Conservation (phyloP, 768 basidiomycete genomes). For the Hygrocybe punicea region DNA sequence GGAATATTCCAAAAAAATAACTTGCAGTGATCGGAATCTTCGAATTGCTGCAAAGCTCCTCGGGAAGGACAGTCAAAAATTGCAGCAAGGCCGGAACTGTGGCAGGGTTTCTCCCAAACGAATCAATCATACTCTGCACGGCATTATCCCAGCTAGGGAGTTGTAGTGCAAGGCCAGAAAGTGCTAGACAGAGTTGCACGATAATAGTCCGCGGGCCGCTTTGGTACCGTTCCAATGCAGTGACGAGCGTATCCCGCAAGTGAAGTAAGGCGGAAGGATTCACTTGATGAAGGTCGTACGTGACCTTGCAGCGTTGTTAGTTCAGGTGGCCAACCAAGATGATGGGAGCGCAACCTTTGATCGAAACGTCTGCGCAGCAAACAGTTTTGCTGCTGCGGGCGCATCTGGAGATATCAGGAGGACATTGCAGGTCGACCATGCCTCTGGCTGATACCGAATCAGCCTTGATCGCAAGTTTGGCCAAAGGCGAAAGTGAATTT, state of each 20-base stretch:
- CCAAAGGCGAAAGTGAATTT: constrained; percentile 77
- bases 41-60: constrained; percentile 80
- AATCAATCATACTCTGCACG: constrained; percentile 75
- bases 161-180: constrained; percentile 89
- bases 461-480: constrained; percentile 51
- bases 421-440: constrained; percentile 93
- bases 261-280: constrained; percentile 64
- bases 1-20: constrained; percentile 13
- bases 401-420: constrained; percentile 79
- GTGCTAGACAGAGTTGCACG: constrained; percentile 84
- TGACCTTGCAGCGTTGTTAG: constrained; percentile 61
- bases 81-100: constrained; percentile 83
- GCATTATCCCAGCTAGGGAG: constrained; percentile 81
- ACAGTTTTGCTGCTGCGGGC: constrained; percentile 77
- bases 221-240: constrained; percentile 69
- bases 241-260: constrained; percentile 83
- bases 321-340: neutral
- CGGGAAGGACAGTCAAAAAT: constrained; percentile 87
- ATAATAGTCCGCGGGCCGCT: constrained; percentile 79
- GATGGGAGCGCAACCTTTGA: constrained; percentile 65
- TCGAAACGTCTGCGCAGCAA: constrained; percentile 95
- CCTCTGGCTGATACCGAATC: constrained; percentile 81
- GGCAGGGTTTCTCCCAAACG: constrained; percentile 78
- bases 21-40: constrained; percentile 86
- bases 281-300: constrained; percentile 91